Conservation (phyloP, 2,329 filamentous ascomycete genomes). For the Phaeophleospora eucalypticola region DNA sequence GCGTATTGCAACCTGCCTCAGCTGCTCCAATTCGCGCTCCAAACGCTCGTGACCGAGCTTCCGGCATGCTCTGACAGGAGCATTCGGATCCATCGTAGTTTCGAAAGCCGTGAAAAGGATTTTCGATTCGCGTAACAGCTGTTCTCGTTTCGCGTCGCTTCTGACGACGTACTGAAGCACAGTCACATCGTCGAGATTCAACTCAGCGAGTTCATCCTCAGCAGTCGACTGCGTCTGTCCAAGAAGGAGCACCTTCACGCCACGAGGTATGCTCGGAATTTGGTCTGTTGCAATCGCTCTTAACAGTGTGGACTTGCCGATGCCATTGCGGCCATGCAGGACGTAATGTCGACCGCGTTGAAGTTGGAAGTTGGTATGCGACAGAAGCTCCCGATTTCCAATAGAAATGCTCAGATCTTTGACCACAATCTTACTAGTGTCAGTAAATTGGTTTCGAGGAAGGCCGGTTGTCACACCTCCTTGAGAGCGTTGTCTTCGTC, state of each 20-base stretch:
- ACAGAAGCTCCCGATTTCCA: conserved; percentile 59
- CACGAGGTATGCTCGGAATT: conserved; percentile 69
- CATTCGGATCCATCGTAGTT: conserved; percentile 6
- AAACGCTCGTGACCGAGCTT: conserved; percentile 16
- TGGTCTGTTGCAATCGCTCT: conserved; percentile 73
- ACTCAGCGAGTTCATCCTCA: conserved; percentile 11
- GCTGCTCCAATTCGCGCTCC: conserved; percentile 15
- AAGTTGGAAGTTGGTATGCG: conserved; percentile 64
- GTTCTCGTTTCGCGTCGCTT: conserved; percentile 21
- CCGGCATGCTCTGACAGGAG: conserved; percentile 17
- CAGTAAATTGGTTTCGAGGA: neutral
- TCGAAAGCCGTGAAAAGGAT: conserved; percentile 15
- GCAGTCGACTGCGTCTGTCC: conserved; percentile 57
- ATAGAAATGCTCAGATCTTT: conserved; percentile 70
- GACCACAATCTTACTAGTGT: conserved; percentile 40
- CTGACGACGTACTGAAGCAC: conserved; percentile 25
- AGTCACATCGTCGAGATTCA: conserved; percentile 9
- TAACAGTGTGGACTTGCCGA: conserved; percentile 75
- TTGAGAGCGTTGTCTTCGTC: conserved; percentile 21
- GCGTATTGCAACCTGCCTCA: conserved; percentile 59
- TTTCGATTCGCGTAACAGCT: conserved; percentile 15
- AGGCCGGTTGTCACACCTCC: conserved; percentile 10
- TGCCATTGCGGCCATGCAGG: conserved; percentile 74
- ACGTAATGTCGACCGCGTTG: conserved; percentile 74
- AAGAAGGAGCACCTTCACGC: conserved; percentile 62